Conservation (phyloP, 306 rosid species). For the Ceratonia siliqua region DNA sequence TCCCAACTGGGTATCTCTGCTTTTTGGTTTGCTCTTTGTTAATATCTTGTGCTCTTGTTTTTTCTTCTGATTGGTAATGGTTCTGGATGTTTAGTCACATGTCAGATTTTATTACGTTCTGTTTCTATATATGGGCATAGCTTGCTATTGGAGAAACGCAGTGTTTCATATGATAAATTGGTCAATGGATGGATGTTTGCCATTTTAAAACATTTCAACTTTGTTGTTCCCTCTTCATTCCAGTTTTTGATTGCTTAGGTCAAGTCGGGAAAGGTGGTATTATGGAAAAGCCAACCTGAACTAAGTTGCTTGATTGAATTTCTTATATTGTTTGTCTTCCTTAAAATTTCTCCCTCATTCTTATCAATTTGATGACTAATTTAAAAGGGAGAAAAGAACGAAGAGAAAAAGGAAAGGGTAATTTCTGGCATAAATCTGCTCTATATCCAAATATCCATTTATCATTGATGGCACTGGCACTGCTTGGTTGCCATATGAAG, state of each 20-base stretch:
- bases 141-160: conserved; percentile 13
- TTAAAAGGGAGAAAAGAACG: conserved; percentile 17
- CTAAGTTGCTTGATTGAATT: conserved; percentile 22
- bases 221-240: conserved; percentile 8
- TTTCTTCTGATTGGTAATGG: conserved; percentile 42
- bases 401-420: conserved; percentile 13
- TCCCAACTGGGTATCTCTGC: conserved; percentile 49
- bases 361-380: conserved; percentile 23
- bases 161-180: conserved; percentile 27
- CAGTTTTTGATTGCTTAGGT: conserved; percentile 25
- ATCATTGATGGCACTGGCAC: conserved; percentile 8
- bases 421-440: conserved; percentile 9
- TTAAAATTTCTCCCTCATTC: neutral
- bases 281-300: conserved; percentile 12
- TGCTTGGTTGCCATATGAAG: conserved; percentile 15
- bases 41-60: conserved; percentile 39
- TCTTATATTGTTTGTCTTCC: conserved; percentile 9
- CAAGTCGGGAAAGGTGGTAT: conserved; percentile 31
- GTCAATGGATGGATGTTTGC: conserved; percentile 32
- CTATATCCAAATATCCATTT: neutral
- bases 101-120: conserved; percentile 34
- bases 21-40: conserved; percentile 43
- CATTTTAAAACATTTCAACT: neutral
- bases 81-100: conserved; percentile 38
- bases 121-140: conserved; percentile 33